These are phyloP conservation scores for Ophiostoma perfectum DNA, from an alignment of 2,329 filamentous ascomycete genomes.

Conservation along the genomic window DNA sequence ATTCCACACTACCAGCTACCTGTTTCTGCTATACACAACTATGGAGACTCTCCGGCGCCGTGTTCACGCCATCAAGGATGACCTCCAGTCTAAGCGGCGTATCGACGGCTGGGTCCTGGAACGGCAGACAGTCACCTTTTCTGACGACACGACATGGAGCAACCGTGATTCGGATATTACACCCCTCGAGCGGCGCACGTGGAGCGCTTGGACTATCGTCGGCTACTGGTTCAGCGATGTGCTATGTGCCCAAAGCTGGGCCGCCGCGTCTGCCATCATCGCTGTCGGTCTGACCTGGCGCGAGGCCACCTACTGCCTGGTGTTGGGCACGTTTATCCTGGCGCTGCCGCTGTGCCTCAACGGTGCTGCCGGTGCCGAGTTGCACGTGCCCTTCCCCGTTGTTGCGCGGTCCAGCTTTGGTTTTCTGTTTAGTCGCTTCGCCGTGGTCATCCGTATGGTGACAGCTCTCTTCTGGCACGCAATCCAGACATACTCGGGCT, in stretches of 20 bases:
- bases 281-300: slow-evolving; percentile 37
- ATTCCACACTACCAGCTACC: too few species aligned
- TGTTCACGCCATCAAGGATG: not conserved
- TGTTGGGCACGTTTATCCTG: slow-evolving; percentile 55
- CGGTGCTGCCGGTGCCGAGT: slow-evolving; percentile 40
- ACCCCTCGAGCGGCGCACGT: slow-evolving; percentile 41
- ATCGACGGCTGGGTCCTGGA: not conserved
- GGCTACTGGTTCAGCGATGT: slow-evolving; percentile 44
- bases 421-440: slow-evolving; percentile 31
- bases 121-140: not conserved
- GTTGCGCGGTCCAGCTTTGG: slow-evolving; percentile 32
- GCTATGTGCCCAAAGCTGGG: slow-evolving; percentile 42
- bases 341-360: slow-evolving; percentile 47
- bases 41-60: not conserved
- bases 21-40: not conserved
- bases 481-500: slow-evolving; percentile 34
- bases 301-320: slow-evolving; percentile 45
- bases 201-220: slow-evolving; percentile 35
- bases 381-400: slow-evolving; percentile 43
- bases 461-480: slow-evolving; percentile 35
- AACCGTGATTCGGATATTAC: slow-evolving; percentile 24
- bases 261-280: slow-evolving; percentile 34
- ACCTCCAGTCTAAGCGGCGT: not conserved
- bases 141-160: not conserved
- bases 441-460: slow-evolving; percentile 32